phyloP scores from a whole-genome alignment of 805 yeast species.

The Scheffersomyces coipomensis region DNA sequence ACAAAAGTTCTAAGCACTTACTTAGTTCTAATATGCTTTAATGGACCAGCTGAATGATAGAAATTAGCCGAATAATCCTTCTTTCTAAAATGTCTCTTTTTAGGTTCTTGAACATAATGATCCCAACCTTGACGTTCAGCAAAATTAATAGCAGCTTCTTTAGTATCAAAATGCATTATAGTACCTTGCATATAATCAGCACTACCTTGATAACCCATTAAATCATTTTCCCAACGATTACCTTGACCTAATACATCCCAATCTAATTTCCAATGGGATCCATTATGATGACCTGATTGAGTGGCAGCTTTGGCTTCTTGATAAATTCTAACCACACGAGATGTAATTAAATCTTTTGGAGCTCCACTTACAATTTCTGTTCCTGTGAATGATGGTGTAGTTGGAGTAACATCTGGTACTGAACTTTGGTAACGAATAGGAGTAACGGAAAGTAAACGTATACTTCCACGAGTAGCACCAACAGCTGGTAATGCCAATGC shows the following conservation, averaged over 20 bases:
- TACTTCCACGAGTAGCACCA: too few species aligned
- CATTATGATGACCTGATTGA: slow-evolving; percentile 64
- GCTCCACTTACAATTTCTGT: slow-evolving; percentile 76
- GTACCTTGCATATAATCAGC: slow-evolving; percentile 84
- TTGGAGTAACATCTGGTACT: slow-evolving; percentile 19
- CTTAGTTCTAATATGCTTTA: slow-evolving; percentile 81
- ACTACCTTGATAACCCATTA: slow-evolving; percentile 80
- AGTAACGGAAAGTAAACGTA: slow-evolving; percentile 26
- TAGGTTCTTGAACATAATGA: slow-evolving; percentile 79
- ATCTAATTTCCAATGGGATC: slow-evolving; percentile 68
- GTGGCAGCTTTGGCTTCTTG: slow-evolving; percentile 79
- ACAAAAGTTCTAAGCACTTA: slow-evolving; percentile 33
- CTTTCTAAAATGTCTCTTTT: slow-evolving; percentile 66
- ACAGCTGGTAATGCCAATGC: neutral
- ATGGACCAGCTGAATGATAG: slow-evolving; percentile 62
- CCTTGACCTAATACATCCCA: slow-evolving; percentile 80
- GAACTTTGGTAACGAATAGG: slow-evolving; percentile 13
- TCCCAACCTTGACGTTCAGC: slow-evolving; percentile 87
- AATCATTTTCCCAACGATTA: slow-evolving; percentile 86
- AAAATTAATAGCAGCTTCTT: slow-evolving; percentile 74
- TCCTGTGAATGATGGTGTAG: slow-evolving; percentile 19
- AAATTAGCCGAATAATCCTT: slow-evolving; percentile 77
- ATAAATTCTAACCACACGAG: slow-evolving; percentile 73
- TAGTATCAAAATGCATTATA: slow-evolving; percentile 66
- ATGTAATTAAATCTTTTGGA: slow-evolving; percentile 58